Percentiles rank a stretch among this genome's conserved stretches.
Conservation (phyloP, 176 grass and related monocot genomes). For the Hordeum marinum region DNA sequence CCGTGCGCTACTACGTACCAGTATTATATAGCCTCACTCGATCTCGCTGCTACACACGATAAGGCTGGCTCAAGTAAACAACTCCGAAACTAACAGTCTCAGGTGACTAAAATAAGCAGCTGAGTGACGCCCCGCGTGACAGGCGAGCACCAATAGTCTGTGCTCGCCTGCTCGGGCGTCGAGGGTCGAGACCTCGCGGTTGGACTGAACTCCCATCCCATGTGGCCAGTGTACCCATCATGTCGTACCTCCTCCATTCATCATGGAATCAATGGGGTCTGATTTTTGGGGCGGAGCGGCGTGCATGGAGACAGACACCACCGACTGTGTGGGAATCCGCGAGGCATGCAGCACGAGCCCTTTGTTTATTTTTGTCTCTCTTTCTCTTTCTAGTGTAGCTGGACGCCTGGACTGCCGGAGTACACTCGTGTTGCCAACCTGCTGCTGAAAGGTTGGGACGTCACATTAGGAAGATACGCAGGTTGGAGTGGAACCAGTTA, state of each 20-base stretch:
- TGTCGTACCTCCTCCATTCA: neutral
- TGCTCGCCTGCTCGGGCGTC: no score
- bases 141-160: neutral
- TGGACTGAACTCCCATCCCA: neutral
- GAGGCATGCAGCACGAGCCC: neutral
- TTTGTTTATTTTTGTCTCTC: neutral
- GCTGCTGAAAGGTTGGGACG: neutral
- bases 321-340: neutral
- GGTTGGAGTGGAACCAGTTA: neutral
- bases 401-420: neutral
- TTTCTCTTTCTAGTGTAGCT: neutral
- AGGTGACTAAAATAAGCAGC: neutral
- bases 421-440: neutral
- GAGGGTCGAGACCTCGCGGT: neutral
- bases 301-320: neutral
- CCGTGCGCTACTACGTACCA: neutral
- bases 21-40: neutral
- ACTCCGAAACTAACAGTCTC: neutral
- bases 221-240: neutral
- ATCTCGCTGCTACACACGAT: neutral
- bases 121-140: neutral
- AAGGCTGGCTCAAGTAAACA: neutral
- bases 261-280: neutral
- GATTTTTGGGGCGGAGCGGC: neutral
- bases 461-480: neutral